Base-by-base conservation (phyloP, 345 rosid genomes). In the Eucalyptus lansdowneana region DNA sequence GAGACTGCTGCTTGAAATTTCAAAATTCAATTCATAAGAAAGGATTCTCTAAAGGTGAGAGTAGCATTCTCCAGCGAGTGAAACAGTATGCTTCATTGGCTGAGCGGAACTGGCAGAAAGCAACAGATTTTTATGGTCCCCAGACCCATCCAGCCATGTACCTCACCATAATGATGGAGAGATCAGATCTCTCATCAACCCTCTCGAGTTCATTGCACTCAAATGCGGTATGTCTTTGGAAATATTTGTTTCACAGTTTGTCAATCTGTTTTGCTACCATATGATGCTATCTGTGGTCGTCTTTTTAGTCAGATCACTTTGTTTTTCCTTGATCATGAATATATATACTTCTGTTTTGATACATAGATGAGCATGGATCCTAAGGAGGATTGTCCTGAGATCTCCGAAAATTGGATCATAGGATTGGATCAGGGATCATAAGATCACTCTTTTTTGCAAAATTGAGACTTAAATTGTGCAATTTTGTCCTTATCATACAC, bases 21-120 rank as follows among this genome's bases (percentile, higher is more conserved):
- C 62, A 95, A 88, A 96, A 91, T 40, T 88, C 89, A 31, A 93
- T 94, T 88, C 92, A 80, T 24, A 92, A 93, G 81, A 95, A 91
- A 91, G 91, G 88, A 88, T 86, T 88, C 90, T 86, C 91, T 50
- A 96, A 96, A 91, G 90, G 92, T 16, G 97, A 95, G 89, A 93
- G 76, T 62, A 90, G 91, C 88, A 69, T 81, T 87, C 90, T 91
- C 31, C 96, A 95, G 85, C 95, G 98, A 91, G 97, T 94, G 72
- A 97, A 94, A 90, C 99, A 96, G 89, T 97, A 97, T 89, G 95
- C 98, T 88, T 94, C 94, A 87, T 93, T 96, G 93, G 98, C 98
- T 51, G 99, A 97, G 91, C 93, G 97, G 88, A 97, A 95, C 90
- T 97, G 98, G 98, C 97, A 94, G 80, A 96, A 94, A 86, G 95